These are phyloP conservation scores for Neopestalotiopsis clavispora DNA, from an alignment of 2,329 filamentous ascomycete species.

Conservation along the genomic window DNA sequence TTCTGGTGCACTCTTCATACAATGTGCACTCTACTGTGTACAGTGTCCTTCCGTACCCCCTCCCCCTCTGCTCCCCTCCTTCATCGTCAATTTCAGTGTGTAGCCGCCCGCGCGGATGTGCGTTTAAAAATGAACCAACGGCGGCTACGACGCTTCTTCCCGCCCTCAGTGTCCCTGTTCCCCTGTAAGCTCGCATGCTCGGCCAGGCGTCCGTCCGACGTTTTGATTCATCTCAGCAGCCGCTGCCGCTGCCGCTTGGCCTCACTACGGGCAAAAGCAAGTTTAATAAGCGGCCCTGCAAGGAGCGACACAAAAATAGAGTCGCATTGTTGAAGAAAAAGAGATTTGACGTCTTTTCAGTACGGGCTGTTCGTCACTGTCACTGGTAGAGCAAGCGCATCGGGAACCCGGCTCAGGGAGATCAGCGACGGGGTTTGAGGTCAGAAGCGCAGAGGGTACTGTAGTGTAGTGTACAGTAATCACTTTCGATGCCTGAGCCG, in stretches of 20 bases:
- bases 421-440: background rate
- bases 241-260: conserved; percentile 21
- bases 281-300: conserved; percentile 6
- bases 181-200: background rate
- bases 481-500: background rate
- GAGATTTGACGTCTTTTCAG: background rate
- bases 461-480: background rate
- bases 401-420: background rate
- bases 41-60: background rate
- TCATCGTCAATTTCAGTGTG: background rate
- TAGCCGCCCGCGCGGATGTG: conserved; percentile 6
- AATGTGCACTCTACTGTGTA: background rate
- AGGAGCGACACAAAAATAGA: conserved; percentile 7
- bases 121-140: conserved; percentile 8
- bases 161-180: conserved; percentile 14
- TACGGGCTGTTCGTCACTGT: background rate
- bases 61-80: background rate
- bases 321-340: background rate
- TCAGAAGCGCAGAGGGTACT: background rate
- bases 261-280: conserved; percentile 9
- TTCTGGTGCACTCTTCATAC: background rate
- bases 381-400: background rate
- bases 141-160: conserved; percentile 17
- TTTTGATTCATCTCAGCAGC: conserved; percentile 1
- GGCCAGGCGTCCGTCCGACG: conserved; percentile 1